These are phyloP conservation scores for Pelagomonas calceolata DNA, from an alignment of 108 stramenopile species.

Conservation along the genomic window DNA sequence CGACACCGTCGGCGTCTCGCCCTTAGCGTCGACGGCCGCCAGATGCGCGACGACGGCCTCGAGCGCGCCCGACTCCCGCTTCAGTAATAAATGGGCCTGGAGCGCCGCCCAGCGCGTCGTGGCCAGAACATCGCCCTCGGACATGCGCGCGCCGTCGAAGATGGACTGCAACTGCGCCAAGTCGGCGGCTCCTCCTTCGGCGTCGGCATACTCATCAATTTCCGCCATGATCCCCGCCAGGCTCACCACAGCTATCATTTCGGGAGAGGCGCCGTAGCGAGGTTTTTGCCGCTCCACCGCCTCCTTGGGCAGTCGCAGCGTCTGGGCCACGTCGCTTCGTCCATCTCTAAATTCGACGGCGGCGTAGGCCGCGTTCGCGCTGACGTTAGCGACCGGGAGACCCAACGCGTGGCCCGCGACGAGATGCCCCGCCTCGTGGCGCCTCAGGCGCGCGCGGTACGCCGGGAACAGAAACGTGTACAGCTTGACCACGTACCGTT, in stretches of 20 bases:
- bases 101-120: neutral
- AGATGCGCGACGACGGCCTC: neutral
- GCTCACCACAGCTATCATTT: neutral
- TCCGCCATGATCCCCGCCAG: neutral
- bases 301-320: no score
- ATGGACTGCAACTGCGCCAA: neutral
- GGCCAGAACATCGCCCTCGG: neutral
- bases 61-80: neutral
- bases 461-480: neutral
- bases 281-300: no score
- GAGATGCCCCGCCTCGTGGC: neutral
- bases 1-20: neutral
- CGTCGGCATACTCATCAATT: neutral
- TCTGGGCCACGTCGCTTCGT: no score
- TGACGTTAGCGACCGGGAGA: no score
- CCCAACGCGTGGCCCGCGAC: no score
- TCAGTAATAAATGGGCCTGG: neutral
- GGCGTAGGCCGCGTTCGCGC: no score
- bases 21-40: no score
- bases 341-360: no score
- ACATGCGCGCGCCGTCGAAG: neutral
- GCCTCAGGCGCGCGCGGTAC: neutral
- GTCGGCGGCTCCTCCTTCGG: neutral
- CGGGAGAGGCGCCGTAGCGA: neutral
- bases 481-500: neutral